Conservation (phyloP, 495 filamentous ascomycete species). For the Penicillium argentinense region DNA sequence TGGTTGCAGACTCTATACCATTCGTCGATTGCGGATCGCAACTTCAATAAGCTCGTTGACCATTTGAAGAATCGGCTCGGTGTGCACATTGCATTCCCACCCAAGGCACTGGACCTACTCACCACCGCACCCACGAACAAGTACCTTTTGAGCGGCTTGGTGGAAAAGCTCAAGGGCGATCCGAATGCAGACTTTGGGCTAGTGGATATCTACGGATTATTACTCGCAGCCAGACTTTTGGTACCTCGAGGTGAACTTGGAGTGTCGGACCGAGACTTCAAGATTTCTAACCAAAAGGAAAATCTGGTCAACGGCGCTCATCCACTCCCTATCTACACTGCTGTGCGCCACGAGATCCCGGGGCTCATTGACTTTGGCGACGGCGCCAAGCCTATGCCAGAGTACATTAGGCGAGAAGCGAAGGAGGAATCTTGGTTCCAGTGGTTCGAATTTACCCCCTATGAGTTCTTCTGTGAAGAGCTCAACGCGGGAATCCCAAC, state of each 20-base stretch:
- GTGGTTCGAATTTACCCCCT: conserved; percentile 96
- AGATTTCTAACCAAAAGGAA: conserved; percentile 77
- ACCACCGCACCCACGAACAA: conserved; percentile 88
- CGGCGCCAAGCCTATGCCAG: conserved; percentile 32
- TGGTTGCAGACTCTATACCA: conserved; percentile 91
- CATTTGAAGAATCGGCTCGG: conserved; percentile 84
- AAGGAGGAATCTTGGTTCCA: conserved; percentile 88
- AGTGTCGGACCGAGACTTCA: conserved; percentile 74
- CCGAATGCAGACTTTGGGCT: conserved; percentile 79
- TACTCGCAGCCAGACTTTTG: conserved; percentile 78
- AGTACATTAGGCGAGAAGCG: conserved; percentile 59
- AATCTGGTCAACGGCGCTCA: conserved; percentile 73
- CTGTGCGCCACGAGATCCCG: conserved; percentile 95
- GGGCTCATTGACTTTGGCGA: conserved; percentile 42
- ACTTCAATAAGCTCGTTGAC: conserved; percentile 66
- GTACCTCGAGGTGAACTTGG: conserved; percentile 82
- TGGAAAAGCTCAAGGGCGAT: conserved; percentile 87
- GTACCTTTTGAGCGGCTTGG: conserved; percentile 78
- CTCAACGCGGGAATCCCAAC: conserved; percentile 87
- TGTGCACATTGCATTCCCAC: conserved; percentile 89
- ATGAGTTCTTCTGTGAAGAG: conserved; percentile 96
- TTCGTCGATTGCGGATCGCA: conserved; percentile 70
- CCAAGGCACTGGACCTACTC: conserved; percentile 71
- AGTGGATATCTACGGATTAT: conserved; percentile 87
- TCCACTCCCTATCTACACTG: conserved; percentile 91